Evolutionary conservation across 1,284 basidiomycete genomes (phyloP), one percentile per base, ranked within the genome.

Genomic region (Microbotryomycetes sp.): DNA sequence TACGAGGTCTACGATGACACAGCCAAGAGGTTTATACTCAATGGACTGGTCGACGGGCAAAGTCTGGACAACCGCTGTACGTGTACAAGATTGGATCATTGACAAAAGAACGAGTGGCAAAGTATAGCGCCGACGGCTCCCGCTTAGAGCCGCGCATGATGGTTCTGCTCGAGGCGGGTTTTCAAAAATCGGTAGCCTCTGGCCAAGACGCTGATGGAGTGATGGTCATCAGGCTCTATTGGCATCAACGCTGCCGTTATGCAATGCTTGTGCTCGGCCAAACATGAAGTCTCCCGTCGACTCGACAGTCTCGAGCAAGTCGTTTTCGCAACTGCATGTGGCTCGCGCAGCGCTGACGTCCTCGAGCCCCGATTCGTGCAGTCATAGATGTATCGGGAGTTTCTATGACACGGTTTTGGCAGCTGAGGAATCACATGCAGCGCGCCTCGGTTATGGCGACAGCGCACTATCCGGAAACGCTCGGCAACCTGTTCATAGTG

Each of bases 81-180:
- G 85, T 88, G 26, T 89, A 85, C 72, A 81, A 82, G 31, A 73
- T 89, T 13, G 80, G 81, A 16, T 81, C 82, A 5, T 66, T 79
- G 48, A 76, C 76, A 4, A 73, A 81, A 4, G 70, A 64, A 15
- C 56, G 84, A 21, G 80, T 84, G 71, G 81, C 81, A 54, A 84
- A 87, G 71, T 75, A 89, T 50, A 76, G 81, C 58, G 76, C 80
- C 1, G 77, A 82, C 4, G 74, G 83, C 0, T 79, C 82, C 50
- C 78, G 83, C 48, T 78, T 85, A 58, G 82, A 85, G 69, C 81
- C 86, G 69, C 80, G 86, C 66, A 86, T 89, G 86, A 85, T 73
- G 66, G 83, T 78, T 47, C 31, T 54, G 3, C 58, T 53, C 48
- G 52, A 65, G 41, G 59, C 60, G 62, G 28, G 54, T 27, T 35